Percentiles rank a stretch among this genome's conserved stretches.
These are phyloP conservation scores for Gossypium davidsonii DNA, from an alignment of 441 rosid species.

Conservation along the genomic window DNA sequence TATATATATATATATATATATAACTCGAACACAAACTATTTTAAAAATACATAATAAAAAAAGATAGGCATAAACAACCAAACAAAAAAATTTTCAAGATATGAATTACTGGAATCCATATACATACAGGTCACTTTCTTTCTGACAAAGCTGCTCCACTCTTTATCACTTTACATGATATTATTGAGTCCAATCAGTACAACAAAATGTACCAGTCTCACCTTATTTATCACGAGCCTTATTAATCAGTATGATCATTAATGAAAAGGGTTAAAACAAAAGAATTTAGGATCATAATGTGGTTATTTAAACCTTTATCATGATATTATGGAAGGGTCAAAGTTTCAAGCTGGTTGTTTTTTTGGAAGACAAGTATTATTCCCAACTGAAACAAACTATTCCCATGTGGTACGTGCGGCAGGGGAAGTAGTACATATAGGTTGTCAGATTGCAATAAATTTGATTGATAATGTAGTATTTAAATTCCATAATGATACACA, in stretches of 20 bases:
- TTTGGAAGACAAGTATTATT: slow-evolving; percentile 15
- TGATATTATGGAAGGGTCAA: slow-evolving; percentile 16
- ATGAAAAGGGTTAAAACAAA: neutral
- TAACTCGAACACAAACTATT: no score
- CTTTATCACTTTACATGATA: neutral
- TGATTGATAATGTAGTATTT: no score
- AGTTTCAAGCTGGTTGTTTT: slow-evolving; percentile 12
- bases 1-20: no score
- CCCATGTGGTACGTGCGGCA: slow-evolving; percentile 13
- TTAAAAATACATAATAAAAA: no score
- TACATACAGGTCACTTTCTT: neutral
- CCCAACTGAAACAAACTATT: neutral
- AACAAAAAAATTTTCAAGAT: neutral
- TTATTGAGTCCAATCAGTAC: neutral
- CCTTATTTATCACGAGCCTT: no score
- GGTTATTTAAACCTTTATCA: neutral
- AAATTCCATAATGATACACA: no score
- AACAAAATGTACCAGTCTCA: neutral
- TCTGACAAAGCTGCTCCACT: neutral
- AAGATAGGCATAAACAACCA: no score
- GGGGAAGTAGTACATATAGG: neutral
- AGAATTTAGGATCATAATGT: neutral
- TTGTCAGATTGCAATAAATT: neutral
- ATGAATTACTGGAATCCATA: neutral
- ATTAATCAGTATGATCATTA: no score